These are phyloP conservation scores for Chlorokybus atmophyticus DNA, from an alignment of 139 green algal species.

Conservation along the genomic window DNA sequence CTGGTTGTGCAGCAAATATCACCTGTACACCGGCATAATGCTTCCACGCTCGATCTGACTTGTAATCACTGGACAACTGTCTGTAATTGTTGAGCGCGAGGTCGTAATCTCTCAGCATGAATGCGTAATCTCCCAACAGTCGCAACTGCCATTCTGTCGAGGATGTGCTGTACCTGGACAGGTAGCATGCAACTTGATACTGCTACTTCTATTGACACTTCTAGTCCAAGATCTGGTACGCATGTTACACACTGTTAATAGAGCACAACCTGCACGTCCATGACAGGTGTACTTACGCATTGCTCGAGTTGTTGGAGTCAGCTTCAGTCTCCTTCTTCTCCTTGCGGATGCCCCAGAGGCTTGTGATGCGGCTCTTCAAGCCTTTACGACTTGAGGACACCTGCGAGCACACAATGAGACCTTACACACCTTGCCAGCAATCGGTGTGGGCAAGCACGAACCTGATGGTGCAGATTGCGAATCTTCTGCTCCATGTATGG, in stretches of 20 bases:
- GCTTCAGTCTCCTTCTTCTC: constrained; percentile 18
- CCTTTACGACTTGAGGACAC: constrained; percentile 47
- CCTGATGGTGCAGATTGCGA: constrained; percentile 40
- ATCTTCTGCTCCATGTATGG: constrained; percentile 55
- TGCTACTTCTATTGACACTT: too few relatives aligned
- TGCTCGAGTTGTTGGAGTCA: too few relatives aligned
- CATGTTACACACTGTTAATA: too few relatives aligned
- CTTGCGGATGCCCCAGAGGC: constrained; percentile 57
- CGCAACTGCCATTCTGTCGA: constrained; percentile 65
- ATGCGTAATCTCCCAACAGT: constrained; percentile 60
- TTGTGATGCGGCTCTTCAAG: constrained; percentile 74
- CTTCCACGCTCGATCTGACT: constrained; percentile 46
- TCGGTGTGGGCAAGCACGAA: too few relatives aligned
- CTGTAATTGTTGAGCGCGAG: constrained; percentile 60
- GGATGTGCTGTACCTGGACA: constrained; percentile 16
- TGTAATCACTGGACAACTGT: constrained; percentile 50
- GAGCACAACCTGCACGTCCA: too few relatives aligned
- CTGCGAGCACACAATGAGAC: too few relatives aligned
- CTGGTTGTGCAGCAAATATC: too few relatives aligned
- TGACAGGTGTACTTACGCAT: too few relatives aligned
- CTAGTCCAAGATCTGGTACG: too few relatives aligned
- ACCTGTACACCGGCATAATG: constrained; percentile 71
- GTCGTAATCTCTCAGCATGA: constrained; percentile 67
- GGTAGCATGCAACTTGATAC: too few relatives aligned
- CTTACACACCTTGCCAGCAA: too few relatives aligned